Evolutionary conservation across 2,329 filamentous ascomycete genomes (phyloP), one percentile per base, ranked within the genome.

Genomic region (Diaporthe sp.): DNA sequence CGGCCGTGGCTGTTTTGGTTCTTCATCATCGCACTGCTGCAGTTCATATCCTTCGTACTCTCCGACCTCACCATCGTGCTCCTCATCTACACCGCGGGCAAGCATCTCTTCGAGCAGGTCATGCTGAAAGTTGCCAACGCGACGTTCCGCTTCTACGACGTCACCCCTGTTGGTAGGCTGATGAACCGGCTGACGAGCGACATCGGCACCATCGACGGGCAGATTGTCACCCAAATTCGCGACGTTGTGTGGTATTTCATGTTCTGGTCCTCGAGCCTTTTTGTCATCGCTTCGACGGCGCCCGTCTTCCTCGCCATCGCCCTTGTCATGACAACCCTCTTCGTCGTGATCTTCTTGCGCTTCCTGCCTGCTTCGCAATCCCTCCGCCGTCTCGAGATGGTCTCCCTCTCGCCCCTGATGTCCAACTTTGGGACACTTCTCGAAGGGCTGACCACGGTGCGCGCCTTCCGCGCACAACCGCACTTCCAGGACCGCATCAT

Each of bases 181-280:
- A 98, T 98, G 94, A 98, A 98, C 82, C 91, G 96, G 10, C 88
- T 98, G 76, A 98, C 95, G 0, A 95, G 94, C 1, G 95, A 98
- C 80, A 97, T 98, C 84, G 94, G 94, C 39, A 96, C 95, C 68
- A 90, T 98, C 0, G 96, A 98, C 80, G 95, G 95, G 0, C 93
- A 94, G n/a, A 94, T 98, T 79, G 93, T 94, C 65, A 85, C 88
- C 13, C 92, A 95, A 17, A 91, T 98, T 67, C 92, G 94, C 77
- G 84, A 88, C 0, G 93, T 96, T 15, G 92, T 92, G 1, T 95
- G 92, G 83, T 90, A 92, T 75, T 84, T 89, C 4, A 92, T 98
- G 57, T 90, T 91, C 3, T 96, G 95, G 90, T 77, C 91, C 0
- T 90, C 94, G 1, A 92, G 94, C 5, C 89, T 98, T 63, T 82